These are phyloP conservation scores for Pleurotus sapidus DNA, from an alignment of 768 basidiomycete species.

Conservation along the genomic window DNA sequence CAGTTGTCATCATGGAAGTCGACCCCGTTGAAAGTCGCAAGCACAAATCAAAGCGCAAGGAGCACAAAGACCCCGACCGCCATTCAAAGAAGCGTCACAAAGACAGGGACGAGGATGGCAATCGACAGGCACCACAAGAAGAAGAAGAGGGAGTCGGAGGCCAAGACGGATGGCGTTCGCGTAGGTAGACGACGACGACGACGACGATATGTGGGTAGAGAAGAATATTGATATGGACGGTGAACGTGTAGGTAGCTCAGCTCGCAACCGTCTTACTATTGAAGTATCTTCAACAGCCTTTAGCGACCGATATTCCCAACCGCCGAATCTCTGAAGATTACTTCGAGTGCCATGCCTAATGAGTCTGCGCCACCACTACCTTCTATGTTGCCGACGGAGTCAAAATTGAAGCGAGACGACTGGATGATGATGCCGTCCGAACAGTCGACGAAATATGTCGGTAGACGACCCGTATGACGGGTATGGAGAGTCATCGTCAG, in stretches of 20 bases:
- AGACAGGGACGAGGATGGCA: background rate
- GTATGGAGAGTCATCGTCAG: conserved; percentile 51
- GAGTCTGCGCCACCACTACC: conserved; percentile 48
- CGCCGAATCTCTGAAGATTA: conserved; percentile 58
- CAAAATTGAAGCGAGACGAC: conserved; percentile 65
- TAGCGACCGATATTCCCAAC: conserved; percentile 81
- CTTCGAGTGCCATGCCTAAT: conserved; percentile 51
- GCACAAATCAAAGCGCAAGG: background rate
- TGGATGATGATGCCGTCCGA: conserved; percentile 75
- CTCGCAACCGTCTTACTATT: background rate
- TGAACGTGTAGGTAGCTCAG: conserved; percentile 52
- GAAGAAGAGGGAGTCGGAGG: conserved; percentile 2
- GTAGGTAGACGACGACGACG: conserved; percentile 76
- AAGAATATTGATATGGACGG: conserved; percentile 82
- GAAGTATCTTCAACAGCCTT: conserved; percentile 38
- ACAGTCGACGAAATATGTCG: conserved; percentile 30
- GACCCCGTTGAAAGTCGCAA: too few species aligned
- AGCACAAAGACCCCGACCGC: background rate
- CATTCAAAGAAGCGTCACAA: conserved; percentile 4
- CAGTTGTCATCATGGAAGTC: background rate
- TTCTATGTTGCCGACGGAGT: conserved; percentile 40
- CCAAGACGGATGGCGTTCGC: background rate
- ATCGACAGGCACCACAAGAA: background rate
- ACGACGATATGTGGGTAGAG: conserved; percentile 83
- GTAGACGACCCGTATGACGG: conserved; percentile 58